A percentile compares a stretch with the other conserved stretches of the same genome.
Conservation (phyloP, 2,329 filamentous ascomycete species). For the Hysterium pulicare region DNA sequence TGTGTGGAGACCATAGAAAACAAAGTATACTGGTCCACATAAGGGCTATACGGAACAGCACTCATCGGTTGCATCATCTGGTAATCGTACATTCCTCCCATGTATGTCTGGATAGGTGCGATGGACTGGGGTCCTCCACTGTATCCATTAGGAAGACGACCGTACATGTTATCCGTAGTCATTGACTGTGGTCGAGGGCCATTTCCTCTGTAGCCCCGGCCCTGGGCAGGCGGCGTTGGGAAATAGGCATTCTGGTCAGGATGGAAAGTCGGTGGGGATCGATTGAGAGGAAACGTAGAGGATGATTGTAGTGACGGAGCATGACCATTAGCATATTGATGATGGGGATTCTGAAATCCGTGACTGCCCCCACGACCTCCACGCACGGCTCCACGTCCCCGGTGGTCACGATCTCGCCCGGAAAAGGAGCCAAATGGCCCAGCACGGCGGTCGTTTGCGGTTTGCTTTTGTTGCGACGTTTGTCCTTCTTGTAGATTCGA, state of each 20-base stretch:
- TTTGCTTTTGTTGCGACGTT: conserved; percentile 23
- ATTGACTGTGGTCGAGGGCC: conserved; percentile 61
- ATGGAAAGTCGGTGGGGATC: conserved; percentile 34
- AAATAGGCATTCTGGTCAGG: conserved; percentile 35
- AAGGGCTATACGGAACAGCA: conserved; percentile 56
- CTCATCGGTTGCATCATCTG: conserved; percentile 54
- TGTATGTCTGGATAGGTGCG: conserved; percentile 47
- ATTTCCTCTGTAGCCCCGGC: conserved; percentile 48
- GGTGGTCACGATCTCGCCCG: conserved; percentile 43
- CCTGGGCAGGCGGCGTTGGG: conserved; percentile 23
- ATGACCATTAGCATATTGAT: conserved; percentile 42
- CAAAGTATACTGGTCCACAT: conserved; percentile 56
- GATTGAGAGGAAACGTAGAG: conserved; percentile 34
- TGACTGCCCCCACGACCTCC: conserved; percentile 40
- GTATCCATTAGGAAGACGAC: conserved; percentile 32
- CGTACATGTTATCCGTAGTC: conserved; percentile 53
- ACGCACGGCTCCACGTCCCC: conserved; percentile 46
- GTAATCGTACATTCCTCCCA: conserved; percentile 57
- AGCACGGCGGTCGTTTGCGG: conserved; percentile 29
- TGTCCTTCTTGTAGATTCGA: conserved; percentile 27
- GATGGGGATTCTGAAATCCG: conserved; percentile 28
- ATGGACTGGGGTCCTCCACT: conserved; percentile 36
- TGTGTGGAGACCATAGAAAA: conserved; percentile 60
- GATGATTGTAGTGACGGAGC: conserved; percentile 26
- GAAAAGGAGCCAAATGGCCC: conserved; percentile 35